A percentile compares a stretch with the other conserved stretches of the same genome.
These are phyloP conservation scores for Taiwanofungus camphoratus DNA, from an alignment of 1,284 basidiomycete genomes.

Conservation along the genomic window DNA sequence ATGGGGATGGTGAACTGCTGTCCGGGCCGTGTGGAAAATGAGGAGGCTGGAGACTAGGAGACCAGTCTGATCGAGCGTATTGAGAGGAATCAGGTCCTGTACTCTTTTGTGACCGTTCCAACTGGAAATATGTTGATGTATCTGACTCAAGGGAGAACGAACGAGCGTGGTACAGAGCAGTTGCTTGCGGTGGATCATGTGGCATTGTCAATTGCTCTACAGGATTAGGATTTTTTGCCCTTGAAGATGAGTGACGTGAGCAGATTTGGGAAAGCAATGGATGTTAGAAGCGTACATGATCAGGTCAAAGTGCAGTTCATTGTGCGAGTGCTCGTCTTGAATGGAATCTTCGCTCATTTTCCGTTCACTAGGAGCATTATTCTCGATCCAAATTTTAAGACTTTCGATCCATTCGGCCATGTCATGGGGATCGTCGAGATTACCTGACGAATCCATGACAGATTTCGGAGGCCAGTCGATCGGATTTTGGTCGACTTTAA, in stretches of 20 bases:
- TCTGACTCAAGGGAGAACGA: constrained; percentile 62
- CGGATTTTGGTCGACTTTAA: constrained; percentile 89
- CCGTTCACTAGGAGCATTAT: constrained; percentile 33
- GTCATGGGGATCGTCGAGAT: constrained; percentile 41
- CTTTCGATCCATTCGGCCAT: constrained; percentile 69
- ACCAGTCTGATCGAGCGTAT: constrained; percentile 31
- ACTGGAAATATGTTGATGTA: constrained; percentile 42
- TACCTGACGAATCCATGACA: constrained; percentile 40
- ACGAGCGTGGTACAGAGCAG: constrained; percentile 39
- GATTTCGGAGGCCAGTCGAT: constrained; percentile 83
- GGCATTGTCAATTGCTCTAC: constrained; percentile 4
- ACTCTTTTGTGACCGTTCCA: constrained; percentile 17
- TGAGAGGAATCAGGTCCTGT: constrained; percentile 7
- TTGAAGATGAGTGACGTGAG: no score
- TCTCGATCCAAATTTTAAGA: constrained; percentile 72
- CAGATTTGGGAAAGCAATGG: no score
- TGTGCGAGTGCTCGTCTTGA: constrained; percentile 9
- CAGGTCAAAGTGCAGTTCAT: constrained; percentile 5
- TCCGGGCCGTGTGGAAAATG: constrained; percentile 34
- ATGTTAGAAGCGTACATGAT: constrained; percentile 8
- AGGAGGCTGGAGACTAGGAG: constrained; percentile 46
- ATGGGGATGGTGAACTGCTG: constrained; percentile 36
- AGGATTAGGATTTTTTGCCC: constrained; percentile 9
- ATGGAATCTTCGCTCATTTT: constrained; percentile 28
- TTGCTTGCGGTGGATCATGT: constrained; percentile 4